A percentile compares a stretch with the other conserved stretches of the same genome.
phyloP scores from a whole-genome alignment of 2,329 filamentous ascomycete genomes.

The Fusarium foetens region DNA sequence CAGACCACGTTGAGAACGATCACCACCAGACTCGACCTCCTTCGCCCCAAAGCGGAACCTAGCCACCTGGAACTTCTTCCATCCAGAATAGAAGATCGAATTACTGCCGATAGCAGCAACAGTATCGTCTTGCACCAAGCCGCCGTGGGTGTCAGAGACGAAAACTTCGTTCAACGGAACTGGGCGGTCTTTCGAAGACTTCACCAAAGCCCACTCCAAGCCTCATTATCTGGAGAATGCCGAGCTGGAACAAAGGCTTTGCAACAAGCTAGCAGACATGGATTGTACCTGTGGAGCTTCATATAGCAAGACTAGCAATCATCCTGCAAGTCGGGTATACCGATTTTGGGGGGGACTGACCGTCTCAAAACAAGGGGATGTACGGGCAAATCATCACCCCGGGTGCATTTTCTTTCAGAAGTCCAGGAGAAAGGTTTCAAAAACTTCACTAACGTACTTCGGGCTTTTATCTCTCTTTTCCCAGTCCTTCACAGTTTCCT shows the following conservation, averaged over 20 bases:
- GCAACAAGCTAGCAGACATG: fast-evolving
- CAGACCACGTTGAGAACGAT: fast-evolving
- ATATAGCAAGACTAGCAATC: fast-evolving
- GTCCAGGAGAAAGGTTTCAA: fast-evolving
- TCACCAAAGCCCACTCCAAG: fast-evolving
- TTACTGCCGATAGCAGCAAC: fast-evolving
- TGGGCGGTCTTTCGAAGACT: fast-evolving
- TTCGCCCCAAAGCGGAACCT: fast-evolving
- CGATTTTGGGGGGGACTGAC: fast-evolving
- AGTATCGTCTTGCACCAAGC: fast-evolving
- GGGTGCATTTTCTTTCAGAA: background rate
- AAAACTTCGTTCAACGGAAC: fast-evolving
- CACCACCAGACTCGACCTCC: fast-evolving
- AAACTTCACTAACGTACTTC: fast-evolving
- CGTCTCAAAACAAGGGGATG: fast-evolving
- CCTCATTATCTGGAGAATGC: background rate
- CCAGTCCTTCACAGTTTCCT: fast-evolving
- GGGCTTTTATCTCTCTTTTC: fast-evolving
- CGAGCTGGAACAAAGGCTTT: fast-evolving
- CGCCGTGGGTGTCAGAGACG: fast-evolving
- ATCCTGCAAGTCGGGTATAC: fast-evolving
- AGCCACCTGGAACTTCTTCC: fast-evolving
- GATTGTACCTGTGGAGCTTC: fast-evolving
- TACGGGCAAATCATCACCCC: background rate
- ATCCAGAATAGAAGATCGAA: fast-evolving